Evolutionary conservation across 1,139 yeast genomes (phyloP).

Genomic region (Saccharomyces hybrid): DNA sequence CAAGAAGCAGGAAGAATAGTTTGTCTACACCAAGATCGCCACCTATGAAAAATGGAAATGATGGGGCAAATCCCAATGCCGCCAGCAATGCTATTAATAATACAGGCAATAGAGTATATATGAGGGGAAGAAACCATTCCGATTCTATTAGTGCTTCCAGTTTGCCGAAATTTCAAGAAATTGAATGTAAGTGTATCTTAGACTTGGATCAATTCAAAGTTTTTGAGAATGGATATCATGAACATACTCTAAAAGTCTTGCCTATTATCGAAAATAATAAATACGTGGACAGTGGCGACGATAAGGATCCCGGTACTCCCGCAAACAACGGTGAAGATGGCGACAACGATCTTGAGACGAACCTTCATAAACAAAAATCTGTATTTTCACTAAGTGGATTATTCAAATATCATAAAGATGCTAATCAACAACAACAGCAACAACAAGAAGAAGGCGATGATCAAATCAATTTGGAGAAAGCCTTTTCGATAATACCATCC

Average conservation of each 20-base stretch:
- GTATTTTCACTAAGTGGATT: conserved; percentile 26
- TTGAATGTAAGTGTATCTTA: conserved; percentile 20
- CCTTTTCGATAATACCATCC: conserved; percentile 24
- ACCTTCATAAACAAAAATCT: conserved; percentile 16
- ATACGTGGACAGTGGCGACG: background rate
- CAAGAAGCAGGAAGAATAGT: conserved; percentile 3
- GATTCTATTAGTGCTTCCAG: conserved; percentile 20
- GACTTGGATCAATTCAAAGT: conserved; percentile 27
- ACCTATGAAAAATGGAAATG: conserved; percentile 6
- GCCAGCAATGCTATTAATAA: conserved; percentile 1
- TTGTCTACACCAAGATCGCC: conserved; percentile 6
- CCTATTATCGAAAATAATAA: conserved; percentile 16
- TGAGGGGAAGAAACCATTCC: conserved; percentile 15
- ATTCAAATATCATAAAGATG: conserved; percentile 26
- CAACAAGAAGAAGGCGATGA: conserved; percentile 4
- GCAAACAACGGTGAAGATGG: conserved; percentile 2
- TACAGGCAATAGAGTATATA: conserved; percentile 4
- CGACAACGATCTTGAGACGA: conserved; percentile 4
- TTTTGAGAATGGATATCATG: conserved; percentile 28
- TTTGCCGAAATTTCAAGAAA: conserved; percentile 15
- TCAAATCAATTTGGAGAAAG: conserved; percentile 16
- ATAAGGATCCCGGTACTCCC: background rate
- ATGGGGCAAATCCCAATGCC: conserved; percentile 7
- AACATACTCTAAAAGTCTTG: conserved; percentile 25
- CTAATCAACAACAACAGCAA: conserved; percentile 8